These are phyloP conservation scores for Alternaria panax DNA, from an alignment of 2,329 filamentous ascomycete genomes.

Conservation along the genomic window DNA sequence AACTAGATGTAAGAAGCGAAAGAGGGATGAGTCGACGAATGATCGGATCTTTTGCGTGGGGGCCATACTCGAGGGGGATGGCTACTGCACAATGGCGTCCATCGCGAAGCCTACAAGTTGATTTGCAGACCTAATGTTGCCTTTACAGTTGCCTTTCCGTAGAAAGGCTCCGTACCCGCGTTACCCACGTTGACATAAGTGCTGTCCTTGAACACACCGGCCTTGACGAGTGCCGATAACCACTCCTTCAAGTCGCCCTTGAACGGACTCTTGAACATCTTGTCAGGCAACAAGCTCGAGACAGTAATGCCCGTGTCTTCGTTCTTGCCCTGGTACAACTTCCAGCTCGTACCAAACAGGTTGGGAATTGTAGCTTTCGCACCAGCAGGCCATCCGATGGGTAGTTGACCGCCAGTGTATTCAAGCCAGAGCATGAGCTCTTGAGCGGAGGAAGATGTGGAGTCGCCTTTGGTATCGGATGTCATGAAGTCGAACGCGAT, in stretches of 20 bases:
- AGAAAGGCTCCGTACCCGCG: conserved; percentile 42
- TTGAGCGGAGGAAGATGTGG: conserved; percentile 49
- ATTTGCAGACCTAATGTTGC: conserved; percentile 33
- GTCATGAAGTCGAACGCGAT: conserved; percentile 57
- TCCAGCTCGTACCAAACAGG: conserved; percentile 51
- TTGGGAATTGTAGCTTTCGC: conserved; percentile 28
- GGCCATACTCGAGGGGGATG: background rate
- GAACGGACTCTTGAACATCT: conserved; percentile 51
- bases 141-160: conserved; percentile 29
- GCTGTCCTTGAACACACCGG: conserved; percentile 47
- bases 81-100: background rate
- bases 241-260: conserved; percentile 54
- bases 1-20: background rate
- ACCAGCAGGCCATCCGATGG: conserved; percentile 51
- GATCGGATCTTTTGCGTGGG: background rate
- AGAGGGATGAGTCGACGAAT: background rate
- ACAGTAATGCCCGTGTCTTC: conserved; percentile 55
- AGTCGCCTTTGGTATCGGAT: conserved; percentile 53
- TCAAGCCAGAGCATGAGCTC: conserved; percentile 58
- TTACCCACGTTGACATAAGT: conserved; percentile 57
- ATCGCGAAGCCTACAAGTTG: conserved; percentile 12
- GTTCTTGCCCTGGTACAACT: conserved; percentile 54
- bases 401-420: conserved; percentile 55
- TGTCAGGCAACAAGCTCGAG: conserved; percentile 48
- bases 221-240: conserved; percentile 49